These are phyloP conservation scores for Hebeloma cylindrosporum DNA, from an alignment of 768 basidiomycete species.

Conservation along the genomic window DNA sequence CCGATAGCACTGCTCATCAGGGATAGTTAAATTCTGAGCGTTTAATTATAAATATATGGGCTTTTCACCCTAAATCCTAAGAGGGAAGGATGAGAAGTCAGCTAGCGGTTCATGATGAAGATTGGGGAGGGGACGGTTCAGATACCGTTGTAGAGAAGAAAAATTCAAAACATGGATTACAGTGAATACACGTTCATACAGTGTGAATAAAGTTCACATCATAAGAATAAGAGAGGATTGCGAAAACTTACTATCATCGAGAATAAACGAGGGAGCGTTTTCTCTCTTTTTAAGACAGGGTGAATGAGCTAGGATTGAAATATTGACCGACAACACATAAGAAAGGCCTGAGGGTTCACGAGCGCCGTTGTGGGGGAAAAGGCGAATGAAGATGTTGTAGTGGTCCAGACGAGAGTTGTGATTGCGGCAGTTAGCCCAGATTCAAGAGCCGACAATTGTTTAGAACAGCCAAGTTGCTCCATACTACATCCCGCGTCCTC, in stretches of 20 bases:
- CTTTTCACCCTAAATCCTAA: too few relatives aligned
- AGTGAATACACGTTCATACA: conserved; percentile 58
- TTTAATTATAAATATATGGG: too few relatives aligned
- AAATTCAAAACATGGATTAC: conserved; percentile 49
- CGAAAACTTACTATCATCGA: background rate
- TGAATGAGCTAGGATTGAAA: too few relatives aligned
- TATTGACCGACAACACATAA: too few relatives aligned
- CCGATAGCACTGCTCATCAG: conserved; percentile 6
- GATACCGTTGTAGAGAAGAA: conserved; percentile 81
- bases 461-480: conserved; percentile 15
- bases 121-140: conserved; percentile 55
- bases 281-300: too few relatives aligned
- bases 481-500: conserved; percentile 10
- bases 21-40: conserved; percentile 1
- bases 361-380: too few relatives aligned
- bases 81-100: too few relatives aligned
- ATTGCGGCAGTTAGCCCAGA: conserved; percentile 15
- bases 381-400: too few relatives aligned
- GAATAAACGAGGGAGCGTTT: too few relatives aligned
- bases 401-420: too few relatives aligned
- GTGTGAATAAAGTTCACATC: conserved; percentile 75
- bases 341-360: too few relatives aligned
- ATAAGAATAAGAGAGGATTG: conserved; percentile 25
- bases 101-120: too few relatives aligned
- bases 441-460: conserved; percentile 16